A percentile compares a stretch with the other conserved stretches of the same genome.
phyloP scores from a whole-genome alignment of 306 rosid genomes.

The Rubus idaeus region DNA sequence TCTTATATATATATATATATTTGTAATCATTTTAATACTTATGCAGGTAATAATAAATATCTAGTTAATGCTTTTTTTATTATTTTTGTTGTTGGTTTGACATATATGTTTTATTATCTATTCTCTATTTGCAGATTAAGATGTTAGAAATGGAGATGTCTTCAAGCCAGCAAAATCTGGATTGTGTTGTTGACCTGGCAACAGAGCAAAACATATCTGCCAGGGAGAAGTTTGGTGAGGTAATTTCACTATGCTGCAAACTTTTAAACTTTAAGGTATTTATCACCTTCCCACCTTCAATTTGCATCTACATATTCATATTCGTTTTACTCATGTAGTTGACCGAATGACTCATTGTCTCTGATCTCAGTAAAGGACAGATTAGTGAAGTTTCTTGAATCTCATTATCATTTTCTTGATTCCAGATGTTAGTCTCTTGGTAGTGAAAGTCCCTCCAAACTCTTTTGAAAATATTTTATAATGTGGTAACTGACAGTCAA shows the following conservation, averaged over 20 bases:
- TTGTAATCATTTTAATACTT: background rate
- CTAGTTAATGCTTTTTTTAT: constrained; percentile 26
- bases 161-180: constrained; percentile 75
- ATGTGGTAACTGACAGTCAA: background rate
- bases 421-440: background rate
- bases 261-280: background rate
- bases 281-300: background rate
- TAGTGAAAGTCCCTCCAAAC: background rate
- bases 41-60: constrained; percentile 5
- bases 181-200: constrained; percentile 68
- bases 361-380: background rate
- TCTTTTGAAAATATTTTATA: background rate
- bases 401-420: background rate
- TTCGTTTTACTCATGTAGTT: background rate
- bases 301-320: background rate
- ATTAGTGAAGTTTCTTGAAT: constrained; percentile 1
- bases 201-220: constrained; percentile 67
- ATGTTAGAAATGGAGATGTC: constrained; percentile 70
- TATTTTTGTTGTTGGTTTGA: background rate
- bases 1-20: no score
- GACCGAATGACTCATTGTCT: background rate
- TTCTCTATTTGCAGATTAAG: constrained; percentile 57
- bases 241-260: constrained; percentile 21
- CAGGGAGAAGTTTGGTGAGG: constrained; percentile 70
- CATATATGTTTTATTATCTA: constrained; percentile 13